Percentiles rank a stretch among this genome's conserved stretches.
Conservation (phyloP, 2,329 filamentous ascomycete species). For the Diplodia intermedia region DNA sequence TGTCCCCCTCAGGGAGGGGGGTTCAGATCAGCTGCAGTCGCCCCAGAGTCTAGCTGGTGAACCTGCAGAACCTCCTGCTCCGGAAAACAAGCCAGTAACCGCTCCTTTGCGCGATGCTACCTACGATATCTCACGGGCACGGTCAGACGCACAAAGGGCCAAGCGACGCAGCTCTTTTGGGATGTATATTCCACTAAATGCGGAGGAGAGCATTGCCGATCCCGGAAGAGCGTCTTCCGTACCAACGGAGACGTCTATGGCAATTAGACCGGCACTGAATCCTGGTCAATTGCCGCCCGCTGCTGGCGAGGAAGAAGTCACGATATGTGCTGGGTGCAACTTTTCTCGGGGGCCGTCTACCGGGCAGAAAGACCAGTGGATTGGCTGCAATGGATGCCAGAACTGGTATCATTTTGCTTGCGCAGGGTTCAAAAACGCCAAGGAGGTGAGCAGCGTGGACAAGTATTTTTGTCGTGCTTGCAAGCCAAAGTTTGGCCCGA, state of each 20-base stretch:
- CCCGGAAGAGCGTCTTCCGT: constrained; percentile 36
- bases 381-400: constrained; percentile 72
- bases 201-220: constrained; percentile 5
- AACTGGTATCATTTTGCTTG: constrained; percentile 73
- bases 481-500: constrained; percentile 64
- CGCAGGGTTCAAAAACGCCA: constrained; percentile 69
- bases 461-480: constrained; percentile 70
- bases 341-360: constrained; percentile 60
- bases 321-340: constrained; percentile 64
- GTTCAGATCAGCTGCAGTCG: constrained; percentile 44
- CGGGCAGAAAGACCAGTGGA: constrained; percentile 67
- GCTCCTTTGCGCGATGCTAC: not conserved
- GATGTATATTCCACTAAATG: not conserved
- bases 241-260: constrained; percentile 38
- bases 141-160: not conserved
- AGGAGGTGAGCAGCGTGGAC: constrained; percentile 70
- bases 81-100: not conserved
- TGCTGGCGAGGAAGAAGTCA: constrained; percentile 46
- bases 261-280: constrained; percentile 3
- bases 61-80: constrained; percentile 31
- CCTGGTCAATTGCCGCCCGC: constrained; percentile 5
- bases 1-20: constrained; percentile 18
- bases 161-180: constrained; percentile 29
- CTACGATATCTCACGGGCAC: constrained; percentile 9
- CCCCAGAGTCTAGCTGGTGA: constrained; percentile 45